A percentile compares a stretch with the other conserved stretches of the same genome.
Conservation (phyloP, 2,329 filamentous ascomycete genomes). For the Nigrospora oryzae region DNA sequence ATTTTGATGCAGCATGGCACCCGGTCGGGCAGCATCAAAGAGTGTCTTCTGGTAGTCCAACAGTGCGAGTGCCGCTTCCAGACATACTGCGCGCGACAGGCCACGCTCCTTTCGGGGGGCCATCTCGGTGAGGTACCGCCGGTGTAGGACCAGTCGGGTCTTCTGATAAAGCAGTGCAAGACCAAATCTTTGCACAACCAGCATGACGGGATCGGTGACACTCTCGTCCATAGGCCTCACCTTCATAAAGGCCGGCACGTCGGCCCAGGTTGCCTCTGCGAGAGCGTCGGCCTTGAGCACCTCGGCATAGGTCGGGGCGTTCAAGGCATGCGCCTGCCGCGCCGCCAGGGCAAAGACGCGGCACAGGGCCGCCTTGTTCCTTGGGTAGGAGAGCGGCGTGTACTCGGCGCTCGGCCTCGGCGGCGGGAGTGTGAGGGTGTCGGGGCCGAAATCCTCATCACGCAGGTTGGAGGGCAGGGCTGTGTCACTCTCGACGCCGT, state of each 20-base stretch:
- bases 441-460: conserved; percentile 56
- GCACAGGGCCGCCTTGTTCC: conserved; percentile 39
- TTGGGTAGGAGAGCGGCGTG: conserved; percentile 48
- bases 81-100: conserved; percentile 41
- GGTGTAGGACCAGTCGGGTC: conserved; percentile 45
- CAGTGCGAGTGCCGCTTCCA: conserved; percentile 39
- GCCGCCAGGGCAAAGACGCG: conserved; percentile 41
- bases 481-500: conserved; percentile 55
- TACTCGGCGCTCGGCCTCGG: conserved; percentile 49
- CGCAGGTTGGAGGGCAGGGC: conserved; percentile 51
- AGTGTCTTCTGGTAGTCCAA: conserved; percentile 38
- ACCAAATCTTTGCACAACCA: conserved; percentile 45
- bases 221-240: conserved; percentile 38
- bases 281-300: conserved; percentile 37
- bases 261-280: conserved; percentile 34
- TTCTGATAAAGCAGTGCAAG: conserved; percentile 45
- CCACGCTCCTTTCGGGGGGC: conserved; percentile 33
- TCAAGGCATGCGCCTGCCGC: conserved; percentile 38
- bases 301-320: conserved; percentile 37
- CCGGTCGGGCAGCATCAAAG: conserved; percentile 40
- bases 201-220: conserved; percentile 35
- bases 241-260: conserved; percentile 39
- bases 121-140: conserved; percentile 39
- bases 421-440: conserved; percentile 44
- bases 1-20: conserved; percentile 40